phyloP scores from a whole-genome alignment of 2,329 filamentous ascomycete species.

The Pestalotiopsis sp. region DNA sequence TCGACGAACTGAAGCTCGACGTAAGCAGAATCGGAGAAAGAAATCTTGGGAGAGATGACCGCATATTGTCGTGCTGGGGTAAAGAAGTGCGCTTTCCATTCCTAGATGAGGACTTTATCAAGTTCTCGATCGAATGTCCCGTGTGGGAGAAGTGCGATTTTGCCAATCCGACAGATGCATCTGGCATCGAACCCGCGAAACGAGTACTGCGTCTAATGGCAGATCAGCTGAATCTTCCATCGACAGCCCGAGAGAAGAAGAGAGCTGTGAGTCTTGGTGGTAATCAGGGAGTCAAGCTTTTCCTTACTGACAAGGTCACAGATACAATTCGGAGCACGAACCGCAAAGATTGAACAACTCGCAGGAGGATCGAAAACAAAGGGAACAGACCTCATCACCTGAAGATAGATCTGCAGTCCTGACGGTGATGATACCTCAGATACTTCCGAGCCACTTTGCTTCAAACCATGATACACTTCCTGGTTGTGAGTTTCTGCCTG shows the following conservation, averaged over 20 bases:
- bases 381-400: constrained; percentile 63
- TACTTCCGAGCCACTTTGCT: constrained; percentile 65
- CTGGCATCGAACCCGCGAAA: constrained; percentile 73
- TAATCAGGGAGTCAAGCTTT: background rate
- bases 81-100: constrained; percentile 89
- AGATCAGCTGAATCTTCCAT: constrained; percentile 67
- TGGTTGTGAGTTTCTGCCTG: constrained; percentile 50
- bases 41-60: constrained; percentile 93
- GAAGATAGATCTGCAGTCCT: constrained; percentile 24
- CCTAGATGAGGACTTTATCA: constrained; percentile 83
- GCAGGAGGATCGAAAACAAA: constrained; percentile 54
- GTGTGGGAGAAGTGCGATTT: constrained; percentile 91
- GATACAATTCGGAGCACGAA: constrained; percentile 82
- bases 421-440: constrained; percentile 72
- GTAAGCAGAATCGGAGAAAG: constrained; percentile 83
- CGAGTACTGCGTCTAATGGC: constrained; percentile 77
- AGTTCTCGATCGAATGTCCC: constrained; percentile 72
- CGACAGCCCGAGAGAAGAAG: constrained; percentile 85
- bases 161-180: constrained; percentile 42
- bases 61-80: constrained; percentile 86
- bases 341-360: constrained; percentile 74
- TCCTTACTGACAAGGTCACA: constrained; percentile 31
- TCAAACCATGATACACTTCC: constrained; percentile 7
- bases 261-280: constrained; percentile 63
- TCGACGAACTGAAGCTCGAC: constrained; percentile 83